Evolutionary conservation across 306 rosid species (phyloP).

Genomic region (Rosa chinensis): DNA sequence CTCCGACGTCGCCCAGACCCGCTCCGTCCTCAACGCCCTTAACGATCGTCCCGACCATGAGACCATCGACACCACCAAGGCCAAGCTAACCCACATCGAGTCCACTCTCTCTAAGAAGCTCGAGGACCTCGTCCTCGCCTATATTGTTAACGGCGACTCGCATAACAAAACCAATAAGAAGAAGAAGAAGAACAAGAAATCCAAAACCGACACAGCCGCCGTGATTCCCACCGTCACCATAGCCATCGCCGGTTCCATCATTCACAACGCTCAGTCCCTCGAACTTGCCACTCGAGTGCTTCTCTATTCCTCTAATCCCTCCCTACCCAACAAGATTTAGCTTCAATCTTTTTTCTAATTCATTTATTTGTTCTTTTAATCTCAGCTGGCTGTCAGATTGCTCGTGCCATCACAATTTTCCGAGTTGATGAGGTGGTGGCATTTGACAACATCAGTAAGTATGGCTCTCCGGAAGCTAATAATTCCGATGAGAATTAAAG

Average conservation of each 20-base stretch:
- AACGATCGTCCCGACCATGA: too few species aligned
- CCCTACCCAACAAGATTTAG: not conserved
- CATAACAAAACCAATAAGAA: conserved; percentile 39
- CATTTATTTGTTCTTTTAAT: conserved; percentile 12
- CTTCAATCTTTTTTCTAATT: not conserved
- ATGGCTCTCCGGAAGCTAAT: too few species aligned
- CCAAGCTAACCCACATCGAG: too few species aligned
- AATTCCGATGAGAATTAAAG: too few species aligned
- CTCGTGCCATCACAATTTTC: too few species aligned
- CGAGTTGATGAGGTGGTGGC: too few species aligned
- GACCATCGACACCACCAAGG: too few species aligned
- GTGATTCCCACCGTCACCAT: conserved; percentile 62
- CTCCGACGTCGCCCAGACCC: too few species aligned
- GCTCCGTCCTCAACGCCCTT: too few species aligned
- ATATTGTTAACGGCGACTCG: conserved; percentile 30
- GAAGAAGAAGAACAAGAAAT: conserved; percentile 31
- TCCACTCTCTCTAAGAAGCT: too few species aligned
- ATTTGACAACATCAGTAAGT: too few species aligned
- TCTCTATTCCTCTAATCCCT: not conserved
- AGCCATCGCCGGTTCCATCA: conserved; percentile 89
- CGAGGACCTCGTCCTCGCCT: too few species aligned
- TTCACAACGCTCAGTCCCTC: conserved; percentile 77
- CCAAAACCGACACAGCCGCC: conserved; percentile 24
- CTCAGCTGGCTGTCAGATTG: conserved; percentile 80
- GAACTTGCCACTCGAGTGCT: conserved; percentile 88